Base-by-base conservation (phyloP, 2,329 filamentous ascomycete genomes). In the Talaromyces sp. region DNA sequence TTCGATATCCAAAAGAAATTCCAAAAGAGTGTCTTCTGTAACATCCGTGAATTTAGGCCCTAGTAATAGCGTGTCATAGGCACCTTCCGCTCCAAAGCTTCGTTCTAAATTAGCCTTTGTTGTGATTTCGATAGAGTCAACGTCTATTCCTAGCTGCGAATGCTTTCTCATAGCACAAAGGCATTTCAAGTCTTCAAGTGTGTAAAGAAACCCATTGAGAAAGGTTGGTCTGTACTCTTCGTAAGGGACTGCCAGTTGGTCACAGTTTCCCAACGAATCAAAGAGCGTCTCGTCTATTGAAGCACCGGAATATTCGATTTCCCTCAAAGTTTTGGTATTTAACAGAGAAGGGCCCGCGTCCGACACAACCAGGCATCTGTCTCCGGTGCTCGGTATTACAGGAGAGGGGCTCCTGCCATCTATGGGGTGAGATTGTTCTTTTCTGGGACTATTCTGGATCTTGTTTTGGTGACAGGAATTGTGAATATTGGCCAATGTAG, bases 171-270 rank as follows among this genome's bases (percentile, higher is more conserved):
- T 26, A 17, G 5, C 41, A 26, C 19, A 60, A 14, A 63, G 52
- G 9, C 24, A 32, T 46, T 56, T 51, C 59, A 63, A 31, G 14
- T 63, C 55, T 10, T 61, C 59, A 4, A 63, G 21, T 24, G 56
- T 58, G 35, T 61, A n/a, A 21, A 54, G 17, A 24, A 41, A 21
- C 9, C 27, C n/a, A 53, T 38, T 41, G n/a, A 50, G 31, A 38
- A 21, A 26, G 43, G 24, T 32, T 31, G 59, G 55, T 3, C 49
- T 13, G 27, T 58, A 61, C n/a, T 55, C 29, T 41, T 61, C 59
- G 31, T 58, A 61, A 5, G 59, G 59, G 24, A 61, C 10, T 31
- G 14, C 46, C 19, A 61, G 41, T n/a, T 55, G 55, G 6, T 17
- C 21, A 38, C 59, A 61, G 27, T 55, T 56, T 13, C 24, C 32